Percentiles rank a stretch among this genome's conserved stretches.
Evolutionary conservation across 495 filamentous ascomycete genomes (phyloP).

Genomic region (Lepraria neglecta): DNA sequence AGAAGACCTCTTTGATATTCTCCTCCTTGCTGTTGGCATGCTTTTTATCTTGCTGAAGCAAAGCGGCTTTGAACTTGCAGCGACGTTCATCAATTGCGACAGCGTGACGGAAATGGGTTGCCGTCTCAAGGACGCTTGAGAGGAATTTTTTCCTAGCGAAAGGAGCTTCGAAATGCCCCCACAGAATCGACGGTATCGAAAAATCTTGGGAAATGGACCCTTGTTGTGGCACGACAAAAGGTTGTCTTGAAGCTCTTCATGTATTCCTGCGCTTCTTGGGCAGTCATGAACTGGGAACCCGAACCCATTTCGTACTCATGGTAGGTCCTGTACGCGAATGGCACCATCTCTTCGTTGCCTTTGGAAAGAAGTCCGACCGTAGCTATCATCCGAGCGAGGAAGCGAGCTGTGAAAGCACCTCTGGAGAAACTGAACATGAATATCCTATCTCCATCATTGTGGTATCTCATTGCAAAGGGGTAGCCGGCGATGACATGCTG

Average conservation of each 20-base stretch:
- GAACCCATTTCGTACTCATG: slow-evolving; percentile 24
- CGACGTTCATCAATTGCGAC: slow-evolving; percentile 43
- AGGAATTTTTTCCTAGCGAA: slow-evolving; percentile 18
- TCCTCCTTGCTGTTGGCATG: slow-evolving; percentile 16
- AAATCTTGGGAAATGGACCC: slow-evolving; percentile 38
- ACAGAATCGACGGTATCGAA: slow-evolving; percentile 45
- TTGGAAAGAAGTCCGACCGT: slow-evolving; percentile 41
- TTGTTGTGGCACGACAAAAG: slow-evolving; percentile 36
- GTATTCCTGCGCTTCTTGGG: slow-evolving; percentile 21
- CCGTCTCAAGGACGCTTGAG: slow-evolving; percentile 20
- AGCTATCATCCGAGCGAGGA: slow-evolving; percentile 44
- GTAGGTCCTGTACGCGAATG: slow-evolving; percentile 32
- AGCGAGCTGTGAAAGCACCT: slow-evolving; percentile 46
- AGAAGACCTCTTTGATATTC: slow-evolving; percentile 38
- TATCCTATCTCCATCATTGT: slow-evolving; percentile 36
- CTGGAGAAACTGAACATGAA: slow-evolving; percentile 48
- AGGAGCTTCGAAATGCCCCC: slow-evolving; percentile 30
- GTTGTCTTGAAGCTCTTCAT: slow-evolving; percentile 39
- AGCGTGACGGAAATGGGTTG: slow-evolving; percentile 38
- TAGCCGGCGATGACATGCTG: slow-evolving; percentile 44
- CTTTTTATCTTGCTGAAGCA: slow-evolving; percentile 24
- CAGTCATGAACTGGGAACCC: not conserved
- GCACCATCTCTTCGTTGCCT: slow-evolving; percentile 44
- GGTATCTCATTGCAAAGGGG: slow-evolving; percentile 43
- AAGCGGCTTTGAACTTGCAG: slow-evolving; percentile 38